phyloP scores from a whole-genome alignment of 2,329 filamentous ascomycete genomes.

The Colletotrichum theobromicola region DNA sequence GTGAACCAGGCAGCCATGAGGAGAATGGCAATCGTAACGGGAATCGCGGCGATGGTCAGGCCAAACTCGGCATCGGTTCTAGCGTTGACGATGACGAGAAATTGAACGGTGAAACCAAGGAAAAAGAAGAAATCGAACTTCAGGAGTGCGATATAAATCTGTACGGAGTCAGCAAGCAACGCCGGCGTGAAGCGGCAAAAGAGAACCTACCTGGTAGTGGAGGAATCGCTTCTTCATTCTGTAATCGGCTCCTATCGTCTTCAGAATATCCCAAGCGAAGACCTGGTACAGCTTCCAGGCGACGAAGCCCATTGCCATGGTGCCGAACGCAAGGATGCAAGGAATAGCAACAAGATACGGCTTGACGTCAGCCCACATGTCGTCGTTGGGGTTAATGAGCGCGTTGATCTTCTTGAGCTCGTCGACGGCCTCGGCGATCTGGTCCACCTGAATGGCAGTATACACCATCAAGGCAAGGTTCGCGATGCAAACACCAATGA shows the following conservation, averaged over 20 bases:
- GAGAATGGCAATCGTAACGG: conserved; percentile 88
- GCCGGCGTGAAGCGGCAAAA: background rate
- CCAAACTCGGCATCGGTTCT: conserved; percentile 77
- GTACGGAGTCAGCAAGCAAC: background rate
- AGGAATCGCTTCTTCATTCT: conserved; percentile 96
- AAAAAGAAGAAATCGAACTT: conserved; percentile 99
- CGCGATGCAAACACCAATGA: conserved; percentile 93
- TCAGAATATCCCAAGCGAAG: conserved; percentile 99
- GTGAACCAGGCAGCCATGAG: conserved; percentile 86
- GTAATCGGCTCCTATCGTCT: conserved; percentile 97
- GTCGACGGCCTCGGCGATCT: conserved; percentile 78
- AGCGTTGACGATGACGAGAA: conserved; percentile 86
- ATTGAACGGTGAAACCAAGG: conserved; percentile 97
- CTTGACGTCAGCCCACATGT: conserved; percentile 73
- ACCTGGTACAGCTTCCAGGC: conserved; percentile 98
- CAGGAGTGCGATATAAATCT: conserved; percentile 97
- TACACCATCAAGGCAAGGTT: conserved; percentile 93
- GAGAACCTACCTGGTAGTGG: conserved; percentile 80
- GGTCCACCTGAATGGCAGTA: conserved; percentile 89
- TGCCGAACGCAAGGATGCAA: conserved; percentile 78
- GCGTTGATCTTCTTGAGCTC: conserved; percentile 51
- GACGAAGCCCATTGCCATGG: conserved; percentile 74
- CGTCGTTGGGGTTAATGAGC: conserved; percentile 26
- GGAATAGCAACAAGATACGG: conserved; percentile 87
- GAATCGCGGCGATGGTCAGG: conserved; percentile 87